These are phyloP conservation scores for Paratinospora sagittata DNA, from an alignment of 164 flowering plant species.

Conservation along the genomic window DNA sequence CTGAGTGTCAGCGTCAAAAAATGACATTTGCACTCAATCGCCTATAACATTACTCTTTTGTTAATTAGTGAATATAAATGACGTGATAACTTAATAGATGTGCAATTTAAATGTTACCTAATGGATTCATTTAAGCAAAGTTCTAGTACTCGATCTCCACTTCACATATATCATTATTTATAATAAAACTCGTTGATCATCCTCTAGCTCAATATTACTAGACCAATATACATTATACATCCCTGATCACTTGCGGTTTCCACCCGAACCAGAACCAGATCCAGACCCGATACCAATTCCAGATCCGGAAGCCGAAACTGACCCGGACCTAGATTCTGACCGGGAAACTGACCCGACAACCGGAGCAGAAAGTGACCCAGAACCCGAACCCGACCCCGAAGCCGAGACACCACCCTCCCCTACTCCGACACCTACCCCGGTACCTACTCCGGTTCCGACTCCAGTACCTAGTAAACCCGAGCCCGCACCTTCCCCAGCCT, in stretches of 20 bases:
- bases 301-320: slow-evolving; percentile 18
- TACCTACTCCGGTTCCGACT: slow-evolving; percentile 7
- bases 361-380: slow-evolving; percentile 15
- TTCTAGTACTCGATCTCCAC: no score
- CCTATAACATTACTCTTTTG: no score
- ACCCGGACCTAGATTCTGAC: slow-evolving; percentile 17
- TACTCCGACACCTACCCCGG: slow-evolving; percentile 11
- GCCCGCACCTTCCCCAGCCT: neutral
- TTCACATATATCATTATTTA: no score
- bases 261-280: slow-evolving; percentile 19
- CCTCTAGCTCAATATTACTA: neutral
- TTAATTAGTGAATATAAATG: no score
- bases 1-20: no score
- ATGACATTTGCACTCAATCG: no score
- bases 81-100: no score
- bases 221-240: neutral
- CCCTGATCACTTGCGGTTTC: neutral
- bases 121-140: no score
- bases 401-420: slow-evolving; percentile 10
- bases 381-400: slow-evolving; percentile 14
- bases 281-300: slow-evolving; percentile 20
- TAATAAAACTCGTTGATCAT: neutral
- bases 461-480: neutral
- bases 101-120: no score
- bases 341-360: slow-evolving; percentile 18